These are phyloP conservation scores for Smallanthus sonchifolius DNA, from an alignment of 129 eudicot species.

Conservation along the genomic window DNA sequence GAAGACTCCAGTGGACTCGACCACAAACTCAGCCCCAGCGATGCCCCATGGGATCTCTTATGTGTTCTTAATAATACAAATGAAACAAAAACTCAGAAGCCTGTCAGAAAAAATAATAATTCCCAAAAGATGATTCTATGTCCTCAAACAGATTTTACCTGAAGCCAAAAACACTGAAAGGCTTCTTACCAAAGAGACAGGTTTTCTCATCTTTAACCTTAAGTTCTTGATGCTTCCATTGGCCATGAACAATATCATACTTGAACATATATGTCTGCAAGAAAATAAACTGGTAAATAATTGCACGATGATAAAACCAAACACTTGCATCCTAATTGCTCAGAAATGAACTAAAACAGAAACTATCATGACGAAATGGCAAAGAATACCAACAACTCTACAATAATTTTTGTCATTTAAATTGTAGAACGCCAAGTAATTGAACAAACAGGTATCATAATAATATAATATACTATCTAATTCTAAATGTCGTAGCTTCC, in stretches of 20 bases:
- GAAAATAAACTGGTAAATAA: background rate
- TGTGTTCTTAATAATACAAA: constrained; percentile 51
- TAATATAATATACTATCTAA: background rate
- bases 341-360: background rate
- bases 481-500: background rate
- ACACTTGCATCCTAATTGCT: background rate
- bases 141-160: constrained; percentile 22
- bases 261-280: constrained; percentile 73
- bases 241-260: constrained; percentile 80
- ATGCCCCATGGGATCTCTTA: constrained; percentile 83
- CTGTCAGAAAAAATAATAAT: background rate
- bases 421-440: no score
- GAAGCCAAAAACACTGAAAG: constrained; percentile 55
- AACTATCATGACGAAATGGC: background rate
- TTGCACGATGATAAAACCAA: background rate
- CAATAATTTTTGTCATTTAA: background rate
- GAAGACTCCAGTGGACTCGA: constrained; percentile 86
- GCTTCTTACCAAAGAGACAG: constrained; percentile 63
- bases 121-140: background rate
- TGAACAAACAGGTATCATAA: no score
- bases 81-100: background rate
- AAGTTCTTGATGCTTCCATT: constrained; percentile 71
- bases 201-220: constrained; percentile 73
- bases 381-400: background rate
- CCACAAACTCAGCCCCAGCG: constrained; percentile 70